These are phyloP conservation scores for Ceratobasidium theobromae DNA, from an alignment of 1,284 basidiomycete genomes.

Conservation along the genomic window DNA sequence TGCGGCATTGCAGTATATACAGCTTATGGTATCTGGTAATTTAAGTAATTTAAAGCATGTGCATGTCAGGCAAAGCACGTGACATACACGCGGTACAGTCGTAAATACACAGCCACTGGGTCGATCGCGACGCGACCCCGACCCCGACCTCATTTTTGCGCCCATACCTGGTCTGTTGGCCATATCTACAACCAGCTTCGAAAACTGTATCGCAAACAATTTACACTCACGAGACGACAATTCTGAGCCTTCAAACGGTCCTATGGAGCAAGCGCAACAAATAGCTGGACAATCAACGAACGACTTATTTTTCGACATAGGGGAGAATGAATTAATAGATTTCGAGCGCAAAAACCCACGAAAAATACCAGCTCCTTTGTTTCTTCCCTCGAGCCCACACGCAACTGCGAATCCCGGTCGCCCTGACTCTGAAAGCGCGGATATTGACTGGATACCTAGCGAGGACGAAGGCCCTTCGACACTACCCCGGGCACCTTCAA, in stretches of 20 bases:
- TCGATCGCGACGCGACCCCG: not conserved
- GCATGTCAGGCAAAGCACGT: no score
- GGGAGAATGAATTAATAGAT: not conserved
- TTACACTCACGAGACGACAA: no score
- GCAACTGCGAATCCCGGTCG: not conserved
- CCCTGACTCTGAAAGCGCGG: not conserved
- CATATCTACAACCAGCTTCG: no score
- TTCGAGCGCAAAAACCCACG: not conserved
- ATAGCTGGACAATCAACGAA: not conserved
- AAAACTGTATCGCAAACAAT: no score
- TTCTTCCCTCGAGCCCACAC: conserved; percentile 4
- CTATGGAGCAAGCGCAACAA: not conserved
- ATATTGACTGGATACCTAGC: conserved; percentile 22
- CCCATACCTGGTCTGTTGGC: no score
- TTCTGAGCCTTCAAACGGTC: not conserved
- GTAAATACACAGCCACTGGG: not conserved
- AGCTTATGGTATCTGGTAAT: not conserved
- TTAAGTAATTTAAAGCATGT: not conserved
- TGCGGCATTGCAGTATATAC: not conserved
- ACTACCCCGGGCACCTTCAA: not conserved
- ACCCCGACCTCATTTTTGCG: no score
- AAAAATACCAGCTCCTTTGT: not conserved
- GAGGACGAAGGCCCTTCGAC: not conserved
- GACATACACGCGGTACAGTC: not conserved
- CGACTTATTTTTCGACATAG: conserved; percentile 17